Evolutionary conservation across 495 filamentous ascomycete genomes (phyloP), one percentile per base, ranked within the genome.

Genomic region (Penicillium bovifimosum): DNA sequence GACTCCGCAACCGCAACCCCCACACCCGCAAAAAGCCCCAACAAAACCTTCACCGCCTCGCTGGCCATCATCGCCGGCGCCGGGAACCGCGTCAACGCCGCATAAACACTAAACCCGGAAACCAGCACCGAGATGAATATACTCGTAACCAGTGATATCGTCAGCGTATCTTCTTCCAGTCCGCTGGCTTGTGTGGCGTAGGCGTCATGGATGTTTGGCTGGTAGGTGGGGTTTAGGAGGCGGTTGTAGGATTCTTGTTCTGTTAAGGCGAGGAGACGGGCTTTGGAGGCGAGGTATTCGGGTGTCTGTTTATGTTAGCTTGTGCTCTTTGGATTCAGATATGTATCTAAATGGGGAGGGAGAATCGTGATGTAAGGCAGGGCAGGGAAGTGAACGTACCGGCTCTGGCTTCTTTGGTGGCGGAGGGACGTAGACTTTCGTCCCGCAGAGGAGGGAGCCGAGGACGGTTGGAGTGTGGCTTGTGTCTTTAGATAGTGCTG

Each of bases 281-380:
- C 79, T 92, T 97, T 98, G 3, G 93, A 71, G 7, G 83, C 88
- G 69, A 91, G 88, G 72, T 93, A 97, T 75, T 95, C 89, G 7
- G 86, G 72, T 9, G 80, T 86, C 89, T 97, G 52, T 1, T 32
- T 51, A 64, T 53, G 64, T 60, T 64, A 27, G 56, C 14, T 9
- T 11, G 4, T 20, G n/a, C 16, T 48, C 14, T 28, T 31, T 17
- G 3, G 27, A n/a, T 5, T 33, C 1, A 14, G 7, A 2, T 29
- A 17, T 29, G 17, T 16, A 14, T 11, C 20, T 9, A 26, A 10
- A 18, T 13, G 17, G 33, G 17, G 55, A 59, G 50, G 10, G 35
- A 18, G n/a, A 47, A 14, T 13, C 2, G 6, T 24, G 6, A 41
- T 10, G 17, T 8, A 14, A 18, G 29, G 41, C 11, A 49, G 2